These are phyloP conservation scores for Asterionellopsis glacialis DNA, from an alignment of 108 stramenopile species.

Conservation along the genomic window DNA sequence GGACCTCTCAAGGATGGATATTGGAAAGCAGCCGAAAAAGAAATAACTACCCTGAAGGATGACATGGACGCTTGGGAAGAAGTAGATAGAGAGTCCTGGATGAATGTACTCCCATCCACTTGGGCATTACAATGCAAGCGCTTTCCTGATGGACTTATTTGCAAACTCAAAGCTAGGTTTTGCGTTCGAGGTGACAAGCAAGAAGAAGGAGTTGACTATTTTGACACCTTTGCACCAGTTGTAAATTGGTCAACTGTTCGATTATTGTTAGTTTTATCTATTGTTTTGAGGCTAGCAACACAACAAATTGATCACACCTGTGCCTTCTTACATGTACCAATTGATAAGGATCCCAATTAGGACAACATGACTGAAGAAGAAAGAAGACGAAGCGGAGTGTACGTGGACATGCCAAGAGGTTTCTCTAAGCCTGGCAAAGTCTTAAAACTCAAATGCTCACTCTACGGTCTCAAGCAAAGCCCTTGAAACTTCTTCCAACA, in stretches of 20 bases:
- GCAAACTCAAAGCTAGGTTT: slow-evolving; percentile 43
- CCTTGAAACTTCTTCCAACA: slow-evolving; percentile 26
- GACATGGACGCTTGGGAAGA: slow-evolving; percentile 30
- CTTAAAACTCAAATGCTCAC: slow-evolving; percentile 14
- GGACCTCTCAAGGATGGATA: slow-evolving; percentile 20
- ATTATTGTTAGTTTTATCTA: neutral
- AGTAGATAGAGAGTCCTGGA: slow-evolving; percentile 1
- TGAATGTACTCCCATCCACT: slow-evolving; percentile 28
- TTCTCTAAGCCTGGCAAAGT: slow-evolving; percentile 26
- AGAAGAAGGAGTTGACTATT: neutral
- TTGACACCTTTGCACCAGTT: neutral
- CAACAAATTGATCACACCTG: neutral
- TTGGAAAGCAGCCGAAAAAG: slow-evolving; percentile 25
- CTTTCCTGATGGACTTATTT: slow-evolving; percentile 33
- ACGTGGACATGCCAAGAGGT: slow-evolving; percentile 36
- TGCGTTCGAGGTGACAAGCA: slow-evolving; percentile 19
- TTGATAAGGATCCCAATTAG: too few relatives aligned
- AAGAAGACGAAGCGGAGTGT: too few relatives aligned
- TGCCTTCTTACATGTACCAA: slow-evolving; percentile 3
- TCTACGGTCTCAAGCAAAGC: slow-evolving; percentile 28
- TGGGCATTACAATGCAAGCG: slow-evolving; percentile 49
- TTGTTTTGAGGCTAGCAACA: neutral
- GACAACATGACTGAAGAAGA: too few relatives aligned
- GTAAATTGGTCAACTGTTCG: neutral
- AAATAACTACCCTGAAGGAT: slow-evolving; percentile 15